Conservation (phyloP, 768 basidiomycete genomes). For the Plicaturopsis crispa region DNA sequence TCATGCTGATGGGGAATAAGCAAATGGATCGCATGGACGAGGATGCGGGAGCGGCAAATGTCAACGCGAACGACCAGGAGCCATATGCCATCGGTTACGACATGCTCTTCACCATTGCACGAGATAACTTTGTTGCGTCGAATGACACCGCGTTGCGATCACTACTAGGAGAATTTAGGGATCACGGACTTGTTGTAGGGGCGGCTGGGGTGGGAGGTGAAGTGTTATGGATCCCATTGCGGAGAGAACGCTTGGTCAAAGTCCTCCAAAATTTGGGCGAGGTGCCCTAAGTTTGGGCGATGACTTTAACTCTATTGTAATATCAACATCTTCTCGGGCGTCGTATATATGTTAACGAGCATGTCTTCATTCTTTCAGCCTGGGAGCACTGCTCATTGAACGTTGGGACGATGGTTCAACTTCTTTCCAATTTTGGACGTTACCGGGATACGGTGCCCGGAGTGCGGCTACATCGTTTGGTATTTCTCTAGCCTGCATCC, state of each 20-base stretch:
- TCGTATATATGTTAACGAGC: too few species aligned
- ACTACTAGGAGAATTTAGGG: constrained; percentile 83
- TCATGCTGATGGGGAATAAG: constrained; percentile 56
- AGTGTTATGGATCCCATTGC: constrained; percentile 81
- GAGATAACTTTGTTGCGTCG: constrained; percentile 82
- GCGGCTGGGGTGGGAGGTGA: constrained; percentile 40
- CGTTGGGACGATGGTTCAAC: too few species aligned
- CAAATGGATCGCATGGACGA: constrained; percentile 61
- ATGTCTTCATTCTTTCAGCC: too few species aligned
- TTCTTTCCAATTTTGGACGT: too few species aligned
- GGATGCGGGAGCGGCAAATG: constrained; percentile 18
- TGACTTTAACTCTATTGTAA: constrained; percentile 20
- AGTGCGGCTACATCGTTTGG: too few species aligned
- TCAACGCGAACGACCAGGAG: constrained; percentile 31
- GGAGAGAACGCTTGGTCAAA: constrained; percentile 61
- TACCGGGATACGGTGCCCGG: too few species aligned
- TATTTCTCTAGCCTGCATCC: too few species aligned
- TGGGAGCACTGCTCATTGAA: too few species aligned
- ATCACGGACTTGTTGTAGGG: constrained; percentile 77
- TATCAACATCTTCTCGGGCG: too few species aligned
- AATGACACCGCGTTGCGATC: constrained; percentile 80
- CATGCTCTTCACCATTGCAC: constrained; percentile 62
- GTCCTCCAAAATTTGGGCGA: constrained; percentile 23
- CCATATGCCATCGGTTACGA: constrained; percentile 58
- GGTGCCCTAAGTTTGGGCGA: neutral